Evolutionary conservation across 352 stramenopile genomes (phyloP), one percentile per base, ranked within the genome.

Genomic region (Aphanomyces cochlioides): DNA sequence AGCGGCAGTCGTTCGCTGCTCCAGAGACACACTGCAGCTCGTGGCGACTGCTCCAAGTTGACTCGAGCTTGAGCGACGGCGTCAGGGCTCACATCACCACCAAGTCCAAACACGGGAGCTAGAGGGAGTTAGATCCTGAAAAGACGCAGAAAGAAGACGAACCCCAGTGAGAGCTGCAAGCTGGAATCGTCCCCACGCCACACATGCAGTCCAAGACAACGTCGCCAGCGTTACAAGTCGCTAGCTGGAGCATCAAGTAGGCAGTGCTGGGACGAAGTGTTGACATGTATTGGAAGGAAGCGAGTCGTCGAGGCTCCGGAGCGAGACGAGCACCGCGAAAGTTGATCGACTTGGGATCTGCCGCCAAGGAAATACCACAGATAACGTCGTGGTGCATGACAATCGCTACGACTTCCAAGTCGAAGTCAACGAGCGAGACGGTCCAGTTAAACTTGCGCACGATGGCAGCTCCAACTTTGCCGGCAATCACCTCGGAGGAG

Each of bases 201-300:
- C 85, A 93, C 85, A 93, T 93, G 8, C 84, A 88, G 63, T 93
- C 85, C 19, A 90, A 66, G n/a, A 90, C 67, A 5, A 92, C 54
- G 41, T 93, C 84, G n/a, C 85, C 85, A 6, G 73, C 61, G 10
- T 79, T 61, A 60, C 82, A 85, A 43, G 86, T 37, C 0, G 80
- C 84, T 17, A 93, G 75, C 57, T 87, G 79, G 39, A 90, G 74
- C 77, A 93, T 85, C n/a, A 92, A 70, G 56, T 81, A 92, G 59
- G 85, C 79, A 40, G 85, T 93, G 48, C 84, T 92, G 1, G 85
- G 85, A 17, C 85, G 83, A 56, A 93, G 67, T 36, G 85, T 93
- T 5, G 85, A 93, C 39, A 90, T 69, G 67, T 92, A 93, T 40
- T 89, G 53, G n/a, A 80, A 74, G 54, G 90, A 82, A 0, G 72